Percentiles rank a stretch among this genome's conserved stretches.
phyloP scores from a whole-genome alignment of 306 rosid species.

The Dicorynia guianensis region DNA sequence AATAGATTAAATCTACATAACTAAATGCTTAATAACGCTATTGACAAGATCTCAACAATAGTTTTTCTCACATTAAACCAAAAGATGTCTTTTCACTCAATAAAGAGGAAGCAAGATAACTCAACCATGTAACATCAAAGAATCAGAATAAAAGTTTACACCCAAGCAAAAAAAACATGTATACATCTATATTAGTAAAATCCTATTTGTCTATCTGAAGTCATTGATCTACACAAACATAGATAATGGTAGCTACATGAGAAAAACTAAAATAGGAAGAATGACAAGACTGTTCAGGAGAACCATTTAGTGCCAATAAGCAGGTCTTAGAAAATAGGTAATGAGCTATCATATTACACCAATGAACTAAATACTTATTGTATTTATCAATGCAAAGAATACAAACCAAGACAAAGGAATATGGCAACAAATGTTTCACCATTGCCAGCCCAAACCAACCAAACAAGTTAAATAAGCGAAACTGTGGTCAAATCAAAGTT shows the following conservation, averaged over 20 bases:
- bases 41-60: not conserved
- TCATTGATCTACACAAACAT: not conserved
- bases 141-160: not conserved
- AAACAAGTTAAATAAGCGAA: constrained; percentile 9
- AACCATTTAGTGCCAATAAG: constrained; percentile 9
- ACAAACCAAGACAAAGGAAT: not conserved
- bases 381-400: not conserved
- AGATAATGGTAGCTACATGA: not conserved
- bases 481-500: constrained; percentile 7
- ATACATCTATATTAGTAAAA: not conserved
- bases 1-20: too few relatives aligned
- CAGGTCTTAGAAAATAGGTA: not conserved
- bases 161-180: not conserved
- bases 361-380: not conserved
- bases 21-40: not conserved
- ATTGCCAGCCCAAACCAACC: constrained; percentile 14
- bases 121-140: not conserved
- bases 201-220: not conserved
- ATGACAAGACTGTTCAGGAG: too few relatives aligned
- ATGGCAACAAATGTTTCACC: constrained; percentile 4
- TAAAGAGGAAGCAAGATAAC: not conserved
- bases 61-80: not conserved
- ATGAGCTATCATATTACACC: not conserved
- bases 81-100: not conserved
- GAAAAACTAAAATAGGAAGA: too few relatives aligned